These are phyloP conservation scores for Botrytis porri DNA, from an alignment of 2,329 filamentous ascomycete species.

Conservation along the genomic window DNA sequence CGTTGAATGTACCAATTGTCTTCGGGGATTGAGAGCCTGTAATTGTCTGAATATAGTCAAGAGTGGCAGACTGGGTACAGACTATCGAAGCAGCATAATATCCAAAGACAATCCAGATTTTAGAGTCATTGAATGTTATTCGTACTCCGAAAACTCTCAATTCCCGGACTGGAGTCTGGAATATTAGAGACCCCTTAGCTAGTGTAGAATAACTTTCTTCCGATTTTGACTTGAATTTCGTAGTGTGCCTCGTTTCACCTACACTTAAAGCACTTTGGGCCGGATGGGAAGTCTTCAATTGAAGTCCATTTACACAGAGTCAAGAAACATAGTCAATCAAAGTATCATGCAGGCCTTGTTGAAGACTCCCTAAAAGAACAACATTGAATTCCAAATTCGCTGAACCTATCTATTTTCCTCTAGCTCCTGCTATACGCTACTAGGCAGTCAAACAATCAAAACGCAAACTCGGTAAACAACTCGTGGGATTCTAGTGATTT, in stretches of 20 bases:
- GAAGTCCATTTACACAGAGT: too few relatives aligned
- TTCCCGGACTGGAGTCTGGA: not conserved
- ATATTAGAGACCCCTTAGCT: rapidly evolving
- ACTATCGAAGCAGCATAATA: not conserved
- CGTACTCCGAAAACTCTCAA: not conserved
- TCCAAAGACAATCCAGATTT: not conserved
- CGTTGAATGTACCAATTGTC: not conserved
- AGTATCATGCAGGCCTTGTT: too few relatives aligned
- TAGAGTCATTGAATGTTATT: not conserved
- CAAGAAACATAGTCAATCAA: not conserved
- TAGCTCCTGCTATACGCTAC: not conserved
- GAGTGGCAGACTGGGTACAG: not conserved
- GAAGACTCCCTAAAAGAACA: not conserved
- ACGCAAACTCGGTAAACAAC: not conserved
- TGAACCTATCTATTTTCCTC: not conserved
- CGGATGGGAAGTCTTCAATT: not conserved
- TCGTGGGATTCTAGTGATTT: not conserved
- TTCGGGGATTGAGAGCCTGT: not conserved
- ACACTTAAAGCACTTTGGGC: not conserved
- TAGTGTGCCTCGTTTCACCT: not conserved
- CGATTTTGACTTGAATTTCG: not conserved
- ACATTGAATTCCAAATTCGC: not conserved
- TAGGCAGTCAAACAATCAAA: not conserved
- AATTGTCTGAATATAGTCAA: not conserved
- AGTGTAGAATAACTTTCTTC: not conserved